Evolutionary conservation across 306 rosid species (phyloP).

Genomic region (Prunus mira): DNA sequence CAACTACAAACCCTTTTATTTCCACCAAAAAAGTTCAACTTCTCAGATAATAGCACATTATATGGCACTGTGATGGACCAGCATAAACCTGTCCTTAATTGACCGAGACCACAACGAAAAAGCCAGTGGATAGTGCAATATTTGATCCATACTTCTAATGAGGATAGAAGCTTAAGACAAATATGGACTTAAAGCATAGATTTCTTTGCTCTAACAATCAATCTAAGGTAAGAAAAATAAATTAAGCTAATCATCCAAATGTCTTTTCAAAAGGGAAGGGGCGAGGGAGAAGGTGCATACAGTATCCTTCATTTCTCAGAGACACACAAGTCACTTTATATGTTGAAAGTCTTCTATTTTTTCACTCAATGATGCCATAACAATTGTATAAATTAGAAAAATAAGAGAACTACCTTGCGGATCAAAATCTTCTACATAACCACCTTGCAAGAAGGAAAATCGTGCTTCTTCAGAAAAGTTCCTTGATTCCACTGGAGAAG

Average conservation of each 20-base stretch:
- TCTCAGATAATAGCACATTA: too few relatives aligned
- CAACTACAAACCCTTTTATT: too few relatives aligned
- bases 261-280: not conserved
- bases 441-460: conserved; percentile 76
- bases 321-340: not conserved
- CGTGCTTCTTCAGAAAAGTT: conserved; percentile 62
- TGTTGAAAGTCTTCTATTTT: not conserved
- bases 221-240: not conserved
- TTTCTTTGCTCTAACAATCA: not conserved
- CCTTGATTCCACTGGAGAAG: conserved; percentile 35
- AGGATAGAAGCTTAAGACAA: not conserved
- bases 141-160: too few relatives aligned
- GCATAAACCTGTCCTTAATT: too few relatives aligned
- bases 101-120: too few relatives aligned
- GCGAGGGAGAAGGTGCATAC: not conserved
- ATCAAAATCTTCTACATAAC: conserved; percentile 72
- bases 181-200: not conserved
- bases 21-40: too few relatives aligned
- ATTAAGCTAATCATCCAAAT: not conserved
- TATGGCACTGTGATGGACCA: too few relatives aligned
- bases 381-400: not conserved
- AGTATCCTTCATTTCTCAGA: not conserved
- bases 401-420: conserved; percentile 48
- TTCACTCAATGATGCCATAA: not conserved
- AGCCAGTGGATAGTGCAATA: too few relatives aligned